A percentile compares a stretch with the other conserved stretches of the same genome.
These are phyloP conservation scores for Parafenestella ontariensis DNA, from an alignment of 2,329 filamentous ascomycete species.

Conservation along the genomic window DNA sequence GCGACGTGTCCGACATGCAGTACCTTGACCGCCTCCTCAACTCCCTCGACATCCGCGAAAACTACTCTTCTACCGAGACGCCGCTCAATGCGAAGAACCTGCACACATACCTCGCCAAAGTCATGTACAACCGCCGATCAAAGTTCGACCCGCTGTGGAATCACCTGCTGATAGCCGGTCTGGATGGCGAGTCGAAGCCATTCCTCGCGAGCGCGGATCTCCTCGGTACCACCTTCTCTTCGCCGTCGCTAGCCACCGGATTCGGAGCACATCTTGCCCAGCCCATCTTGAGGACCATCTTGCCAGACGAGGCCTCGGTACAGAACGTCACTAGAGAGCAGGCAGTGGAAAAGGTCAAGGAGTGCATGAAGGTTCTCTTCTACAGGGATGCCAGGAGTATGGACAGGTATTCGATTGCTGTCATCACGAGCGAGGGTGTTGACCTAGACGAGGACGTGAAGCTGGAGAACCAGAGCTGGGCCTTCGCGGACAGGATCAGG, in stretches of 20 bases:
- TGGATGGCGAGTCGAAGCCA: constrained; percentile 77
- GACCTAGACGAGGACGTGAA: constrained; percentile 84
- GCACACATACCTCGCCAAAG: constrained; percentile 94
- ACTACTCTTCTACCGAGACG: constrained; percentile 69
- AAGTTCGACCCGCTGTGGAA: constrained; percentile 99
- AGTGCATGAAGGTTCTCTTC: constrained; percentile 98
- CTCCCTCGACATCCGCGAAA: constrained; percentile 86
- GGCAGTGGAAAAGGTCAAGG: constrained; percentile 80
- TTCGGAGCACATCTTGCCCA: constrained; percentile 93
- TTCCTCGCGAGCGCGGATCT: constrained; percentile 94
- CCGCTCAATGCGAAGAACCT: constrained; percentile 88
- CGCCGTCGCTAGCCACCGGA: constrained; percentile 88
- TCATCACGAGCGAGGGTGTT: constrained; percentile 86
- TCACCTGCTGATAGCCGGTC: constrained; percentile 86
- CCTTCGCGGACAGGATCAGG: constrained; percentile 92
- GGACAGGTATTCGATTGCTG: constrained; percentile 88
- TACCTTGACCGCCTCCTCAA: constrained; percentile 91
- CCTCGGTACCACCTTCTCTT: constrained; percentile 88
- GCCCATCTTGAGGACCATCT: constrained; percentile 83
- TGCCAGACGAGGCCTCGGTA: constrained; percentile 82
- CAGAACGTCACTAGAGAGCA: constrained; percentile 75
- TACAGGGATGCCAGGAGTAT: constrained; percentile 94
- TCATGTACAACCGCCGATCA: constrained; percentile 92
- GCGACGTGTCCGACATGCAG: constrained; percentile 99
- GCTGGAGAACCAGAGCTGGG: constrained; percentile 96